Evolutionary conservation across 345 rosid genomes (phyloP).

Genomic region (Schrenkiella parvula): DNA sequence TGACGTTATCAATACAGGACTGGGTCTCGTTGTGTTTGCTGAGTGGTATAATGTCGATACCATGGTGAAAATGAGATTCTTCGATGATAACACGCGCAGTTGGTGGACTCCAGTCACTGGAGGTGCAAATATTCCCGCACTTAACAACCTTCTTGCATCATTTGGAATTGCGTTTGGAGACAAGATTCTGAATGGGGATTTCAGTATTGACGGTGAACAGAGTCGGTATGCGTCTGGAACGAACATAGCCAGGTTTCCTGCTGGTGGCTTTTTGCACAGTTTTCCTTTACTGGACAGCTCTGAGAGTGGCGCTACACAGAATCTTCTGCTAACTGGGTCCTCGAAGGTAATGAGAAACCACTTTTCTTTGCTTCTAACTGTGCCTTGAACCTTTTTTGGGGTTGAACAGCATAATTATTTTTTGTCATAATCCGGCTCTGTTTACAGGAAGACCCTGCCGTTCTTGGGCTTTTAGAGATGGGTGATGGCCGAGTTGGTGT

Average conservation of each 20-base stretch:
- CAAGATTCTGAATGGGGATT: conserved; percentile 92
- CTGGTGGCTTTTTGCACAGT: conserved; percentile 78
- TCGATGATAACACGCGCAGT: conserved; percentile 94
- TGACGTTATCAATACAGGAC: conserved; percentile 73
- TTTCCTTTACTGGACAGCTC: conserved; percentile 92
- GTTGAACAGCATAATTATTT: background rate
- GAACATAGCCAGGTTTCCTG: conserved; percentile 86
- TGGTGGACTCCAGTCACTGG: conserved; percentile 99
- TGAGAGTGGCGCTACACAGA: conserved; percentile 96
- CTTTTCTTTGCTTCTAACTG: background rate
- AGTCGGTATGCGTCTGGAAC: conserved; percentile 99
- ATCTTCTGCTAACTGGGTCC: conserved; percentile 57
- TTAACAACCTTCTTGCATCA: conserved; percentile 89
- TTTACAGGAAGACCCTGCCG: conserved; percentile 75
- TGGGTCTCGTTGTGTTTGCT: conserved; percentile 86
- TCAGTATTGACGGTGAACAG: conserved; percentile 86
- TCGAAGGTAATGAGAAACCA: conserved; percentile 42
- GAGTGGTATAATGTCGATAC: conserved; percentile 99
- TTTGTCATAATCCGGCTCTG: conserved; percentile 1
- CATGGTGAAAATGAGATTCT: conserved; percentile 98
- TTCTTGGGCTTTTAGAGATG: conserved; percentile 74
- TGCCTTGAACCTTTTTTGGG: background rate
- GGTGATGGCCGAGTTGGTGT: conserved; percentile 85
- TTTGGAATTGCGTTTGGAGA: conserved; percentile 98
- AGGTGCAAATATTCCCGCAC: conserved; percentile 93